Evolutionary conservation across 805 yeast genomes (phyloP), one percentile per base, ranked within the genome.

Genomic region (Millerozyma miso): DNA sequence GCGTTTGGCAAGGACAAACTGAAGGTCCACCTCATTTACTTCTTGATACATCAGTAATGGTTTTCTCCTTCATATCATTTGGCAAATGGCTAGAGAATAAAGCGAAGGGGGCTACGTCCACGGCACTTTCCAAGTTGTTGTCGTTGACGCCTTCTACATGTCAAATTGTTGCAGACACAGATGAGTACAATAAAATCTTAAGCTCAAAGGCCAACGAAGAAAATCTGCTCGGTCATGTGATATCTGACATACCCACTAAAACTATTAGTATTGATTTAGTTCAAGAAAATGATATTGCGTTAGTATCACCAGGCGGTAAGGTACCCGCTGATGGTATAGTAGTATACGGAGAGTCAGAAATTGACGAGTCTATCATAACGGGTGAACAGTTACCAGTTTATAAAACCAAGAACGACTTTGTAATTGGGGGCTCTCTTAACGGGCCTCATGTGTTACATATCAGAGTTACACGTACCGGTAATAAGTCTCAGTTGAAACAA

Each of bases 21-120:
- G 49, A 59, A 0, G 57, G 59, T 40, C 74, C 82, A 4, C 95
- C 96, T 4, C 79, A 75, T 40, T 79, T 84, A 0, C 69, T 89
- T 31, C 90, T 93, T 69, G 97, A 88, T 45, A 89, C 98, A 0
- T 75, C 88, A 1, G 80, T 83, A 13, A 88, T 95, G 95, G 71
- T 93, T 34, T 74, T 91, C 39, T 67, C 82, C 4, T 93, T 89
- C 60, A 89, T 93, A 19, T 77, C 93, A 6, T 67, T 89, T 36
- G 99, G 99, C 2, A 91, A 93, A 64, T 85, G 87, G 77, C 69
- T 90, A 17, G 99, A 93, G 58, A 87, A 86, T 62, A 80, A 77
- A 49, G 98, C 99, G 2, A 88, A 93, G 57, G 96, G 98, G 3
- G 88, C 86, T 45, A 93, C 98, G 0, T 87, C 97, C 0, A 77